Evolutionary conservation across 1,284 basidiomycete genomes (phyloP).

Genomic region (Tremellales sp.): DNA sequence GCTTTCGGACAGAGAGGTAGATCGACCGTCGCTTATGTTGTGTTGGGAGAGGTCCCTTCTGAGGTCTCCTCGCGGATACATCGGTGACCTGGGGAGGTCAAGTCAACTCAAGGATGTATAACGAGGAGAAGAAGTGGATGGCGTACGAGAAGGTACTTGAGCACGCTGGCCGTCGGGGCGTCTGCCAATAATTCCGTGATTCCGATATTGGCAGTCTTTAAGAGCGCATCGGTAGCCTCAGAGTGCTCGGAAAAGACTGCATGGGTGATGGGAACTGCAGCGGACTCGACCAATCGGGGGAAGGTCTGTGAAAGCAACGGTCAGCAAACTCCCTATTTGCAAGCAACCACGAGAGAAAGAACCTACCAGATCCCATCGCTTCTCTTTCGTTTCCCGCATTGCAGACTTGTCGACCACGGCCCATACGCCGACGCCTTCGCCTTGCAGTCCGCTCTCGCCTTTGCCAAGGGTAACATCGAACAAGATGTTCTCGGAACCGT

Average conservation of each 20-base stretch:
- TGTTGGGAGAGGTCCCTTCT: constrained; percentile 49
- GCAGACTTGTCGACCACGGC: constrained; percentile 75
- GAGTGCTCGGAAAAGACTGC: constrained; percentile 70
- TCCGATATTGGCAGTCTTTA: constrained; percentile 62
- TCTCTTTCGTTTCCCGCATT: constrained; percentile 61
- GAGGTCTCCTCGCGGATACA: constrained; percentile 68
- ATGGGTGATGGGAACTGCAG: constrained; percentile 50
- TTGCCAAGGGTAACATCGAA: constrained; percentile 71
- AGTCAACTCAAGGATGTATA: constrained; percentile 2
- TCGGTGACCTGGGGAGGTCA: constrained; percentile 62
- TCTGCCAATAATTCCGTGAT: constrained; percentile 61
- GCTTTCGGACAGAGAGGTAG: constrained; percentile 61
- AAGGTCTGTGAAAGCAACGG: constrained; percentile 34
- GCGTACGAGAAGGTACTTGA: constrained; percentile 66
- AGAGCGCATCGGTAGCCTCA: constrained; percentile 71
- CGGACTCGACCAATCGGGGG: constrained; percentile 37
- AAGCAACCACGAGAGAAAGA: not conserved
- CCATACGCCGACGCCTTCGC: constrained; percentile 67
- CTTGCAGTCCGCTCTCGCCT: constrained; percentile 47
- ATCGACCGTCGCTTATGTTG: constrained; percentile 64
- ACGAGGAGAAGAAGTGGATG: constrained; percentile 44
- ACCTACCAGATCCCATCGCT: constrained; percentile 80
- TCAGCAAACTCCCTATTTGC: not conserved
- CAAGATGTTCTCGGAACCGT: constrained; percentile 51
- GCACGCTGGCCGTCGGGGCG: constrained; percentile 53